phyloP scores from a whole-genome alignment of 2,329 filamentous ascomycete species.

The Curvularia eragrostidis region DNA sequence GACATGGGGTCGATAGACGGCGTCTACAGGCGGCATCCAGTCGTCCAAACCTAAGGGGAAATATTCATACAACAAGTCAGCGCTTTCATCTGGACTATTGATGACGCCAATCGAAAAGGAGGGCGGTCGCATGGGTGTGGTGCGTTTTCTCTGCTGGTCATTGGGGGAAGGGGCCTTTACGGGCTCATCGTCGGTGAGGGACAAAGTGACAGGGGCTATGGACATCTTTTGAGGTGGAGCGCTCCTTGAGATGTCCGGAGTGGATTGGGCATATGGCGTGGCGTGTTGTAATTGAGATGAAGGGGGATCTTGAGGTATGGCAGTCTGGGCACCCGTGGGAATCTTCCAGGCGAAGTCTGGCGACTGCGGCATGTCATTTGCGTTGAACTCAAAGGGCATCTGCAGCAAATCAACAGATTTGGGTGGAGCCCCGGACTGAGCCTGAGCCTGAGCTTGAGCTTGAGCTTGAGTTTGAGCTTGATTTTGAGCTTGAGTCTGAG shows the following conservation, averaged over 20 bases:
- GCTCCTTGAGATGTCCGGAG: conserved; percentile 58
- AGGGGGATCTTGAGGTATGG: conserved; percentile 50
- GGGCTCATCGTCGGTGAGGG: conserved; percentile 63
- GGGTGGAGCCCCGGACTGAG: conserved; percentile 30
- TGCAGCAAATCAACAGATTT: conserved; percentile 49
- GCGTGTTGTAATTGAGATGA: conserved; percentile 43
- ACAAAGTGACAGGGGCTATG: conserved; percentile 61
- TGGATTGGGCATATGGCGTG: conserved; percentile 59
- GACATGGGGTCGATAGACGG: conserved; percentile 88
- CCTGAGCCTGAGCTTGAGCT: conserved; percentile 22
- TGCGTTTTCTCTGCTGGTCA: conserved; percentile 43
- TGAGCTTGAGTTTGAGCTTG: neutral
- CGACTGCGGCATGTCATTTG: conserved; percentile 50
- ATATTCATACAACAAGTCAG: conserved; percentile 90
- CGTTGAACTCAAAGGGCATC: conserved; percentile 52
- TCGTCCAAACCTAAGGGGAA: conserved; percentile 91
- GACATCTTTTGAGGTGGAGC: conserved; percentile 49
- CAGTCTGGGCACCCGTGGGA: conserved; percentile 52
- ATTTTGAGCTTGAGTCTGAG: conserved; percentile 25
- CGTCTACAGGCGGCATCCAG: conserved; percentile 90
- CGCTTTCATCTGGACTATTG: conserved; percentile 74
- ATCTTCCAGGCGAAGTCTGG: conserved; percentile 56
- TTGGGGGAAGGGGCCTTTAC: conserved; percentile 49
- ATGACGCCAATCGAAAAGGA: conserved; percentile 58
- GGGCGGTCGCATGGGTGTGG: conserved; percentile 52